phyloP scores from a whole-genome alignment of 2,329 filamentous ascomycete genomes.

The Neurospora sp. region DNA sequence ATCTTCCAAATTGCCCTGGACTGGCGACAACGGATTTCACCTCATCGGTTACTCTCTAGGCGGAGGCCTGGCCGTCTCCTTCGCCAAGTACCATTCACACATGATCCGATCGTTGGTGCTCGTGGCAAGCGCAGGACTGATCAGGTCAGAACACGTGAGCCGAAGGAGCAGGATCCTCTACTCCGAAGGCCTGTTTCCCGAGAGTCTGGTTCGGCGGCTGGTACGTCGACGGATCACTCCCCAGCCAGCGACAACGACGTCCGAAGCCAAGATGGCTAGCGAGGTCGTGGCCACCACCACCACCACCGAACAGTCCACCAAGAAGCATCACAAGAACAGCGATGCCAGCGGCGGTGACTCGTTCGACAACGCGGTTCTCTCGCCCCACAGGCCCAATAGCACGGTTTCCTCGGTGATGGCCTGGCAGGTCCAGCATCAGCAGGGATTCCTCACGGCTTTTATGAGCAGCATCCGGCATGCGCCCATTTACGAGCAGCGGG shows the following conservation, averaged over 20 bases:
- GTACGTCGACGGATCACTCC: constrained; percentile 41
- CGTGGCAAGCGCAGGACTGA: constrained; percentile 58
- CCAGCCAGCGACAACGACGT: constrained; percentile 24
- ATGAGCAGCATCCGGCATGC: constrained; percentile 61
- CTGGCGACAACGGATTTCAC: constrained; percentile 47
- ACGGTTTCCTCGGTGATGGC: constrained; percentile 53
- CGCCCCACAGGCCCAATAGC: constrained; percentile 38
- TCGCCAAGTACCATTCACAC: constrained; percentile 58
- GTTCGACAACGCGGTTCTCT: constrained; percentile 41
- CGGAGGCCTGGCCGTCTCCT: constrained; percentile 61
- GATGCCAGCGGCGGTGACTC: constrained; percentile 27
- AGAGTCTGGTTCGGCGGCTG: constrained; percentile 43
- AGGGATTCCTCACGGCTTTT: constrained; percentile 61
- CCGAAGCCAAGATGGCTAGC: constrained; percentile 27
- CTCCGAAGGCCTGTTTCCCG: constrained; percentile 48
- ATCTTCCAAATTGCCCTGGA: constrained; percentile 52
- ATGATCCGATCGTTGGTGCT: constrained; percentile 55
- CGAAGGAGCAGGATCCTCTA: constrained; percentile 55
- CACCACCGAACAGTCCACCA: constrained; percentile 5
- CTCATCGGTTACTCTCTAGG: constrained; percentile 74
- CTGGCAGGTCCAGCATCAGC: constrained; percentile 60
- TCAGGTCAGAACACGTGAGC: constrained; percentile 53
- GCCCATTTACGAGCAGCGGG: constrained; percentile 56
- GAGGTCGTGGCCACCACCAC: constrained; percentile 25
- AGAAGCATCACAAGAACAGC: constrained; percentile 22